A percentile compares a stretch with the other conserved stretches of the same genome.
These are phyloP conservation scores for Penicillium sp. DNA, from an alignment of 2,329 filamentous ascomycete species.

Conservation along the genomic window DNA sequence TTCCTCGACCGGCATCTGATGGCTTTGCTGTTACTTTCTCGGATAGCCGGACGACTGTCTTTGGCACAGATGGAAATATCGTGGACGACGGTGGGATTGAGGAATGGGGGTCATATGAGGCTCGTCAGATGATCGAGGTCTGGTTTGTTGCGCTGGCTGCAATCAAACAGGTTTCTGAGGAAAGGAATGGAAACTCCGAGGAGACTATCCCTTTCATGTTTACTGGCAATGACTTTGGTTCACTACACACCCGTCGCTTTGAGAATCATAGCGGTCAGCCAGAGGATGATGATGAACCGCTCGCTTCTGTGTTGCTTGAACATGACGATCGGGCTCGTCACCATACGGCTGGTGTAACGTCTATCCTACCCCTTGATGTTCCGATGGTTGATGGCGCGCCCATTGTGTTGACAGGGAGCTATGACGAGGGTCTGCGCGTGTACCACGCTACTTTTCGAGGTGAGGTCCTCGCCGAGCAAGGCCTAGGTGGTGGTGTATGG, in stretches of 20 bases:
- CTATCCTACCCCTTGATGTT: constrained; percentile 70
- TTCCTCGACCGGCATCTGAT: constrained; percentile 30
- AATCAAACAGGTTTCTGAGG: constrained; percentile 7
- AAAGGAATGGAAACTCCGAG: not conserved
- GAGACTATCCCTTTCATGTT: constrained; percentile 31
- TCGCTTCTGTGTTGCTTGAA: constrained; percentile 21
- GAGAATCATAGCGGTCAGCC: constrained; percentile 17
- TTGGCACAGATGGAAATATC: constrained; percentile 44
- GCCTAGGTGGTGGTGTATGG: constrained; percentile 84
- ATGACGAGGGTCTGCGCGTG: constrained; percentile 80
- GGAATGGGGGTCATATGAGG: constrained; percentile 29
- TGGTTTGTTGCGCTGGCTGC: constrained; percentile 40
- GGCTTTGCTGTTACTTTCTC: constrained; percentile 72
- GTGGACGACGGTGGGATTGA: constrained; percentile 11
- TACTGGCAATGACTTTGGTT: constrained; percentile 43
- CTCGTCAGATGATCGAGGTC: constrained; percentile 37
- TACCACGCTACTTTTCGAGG: constrained; percentile 41
- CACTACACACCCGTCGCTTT: constrained; percentile 35
- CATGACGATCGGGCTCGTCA: constrained; percentile 53
- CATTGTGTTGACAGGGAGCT: constrained; percentile 81
- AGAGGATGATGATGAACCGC: constrained; percentile 12
- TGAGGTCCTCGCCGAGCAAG: constrained; percentile 61
- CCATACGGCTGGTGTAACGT: constrained; percentile 82
- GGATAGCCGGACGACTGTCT: constrained; percentile 61
- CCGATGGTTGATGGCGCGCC: constrained; percentile 46